Base-by-base conservation (phyloP, 116 monocot species). In the Posidonia oceanica region DNA sequence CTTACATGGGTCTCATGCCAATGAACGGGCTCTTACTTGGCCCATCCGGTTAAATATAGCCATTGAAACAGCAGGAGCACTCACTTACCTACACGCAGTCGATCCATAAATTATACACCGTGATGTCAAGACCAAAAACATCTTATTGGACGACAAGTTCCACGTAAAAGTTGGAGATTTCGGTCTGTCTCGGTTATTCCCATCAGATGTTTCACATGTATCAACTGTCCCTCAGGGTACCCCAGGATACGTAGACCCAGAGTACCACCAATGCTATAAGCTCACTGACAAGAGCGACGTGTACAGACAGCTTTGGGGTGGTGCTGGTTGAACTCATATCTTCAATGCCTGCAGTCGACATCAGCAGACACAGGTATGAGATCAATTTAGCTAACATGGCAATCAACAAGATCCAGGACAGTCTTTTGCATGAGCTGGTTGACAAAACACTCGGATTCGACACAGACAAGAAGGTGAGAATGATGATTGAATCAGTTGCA, bases 281-380 rank as follows among this genome's bases (percentile, higher is more conserved):
- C 79, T 91, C 7, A 87, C 87, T 0, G 85, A 87, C 40, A 87
- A 81, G 81, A 91, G 91, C 54, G 91, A 91, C 52, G 91, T 91
- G 0, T 91, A 87, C 77, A 87, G 87, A 87, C 77, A 87, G 87
- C 67, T 91, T 85, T 13, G 87, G 91, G 13, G 91, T 91, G 0
- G 91, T 91, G 0, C 48, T 91, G 36, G 79, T 80, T 18, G 91
- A 91, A 71, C 79, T 91, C 17, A 64, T 87, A 54, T 85, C 85
- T 3, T 91, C 91, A 0, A 87, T 77, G 77, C 85, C 81, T 0
- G 87, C 91, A 0, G 85, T 91, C 2, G 91, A 91, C 58, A 63
- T 85, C 39, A 70, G 21, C 36, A 71, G 83, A 36, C 40, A 65
- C 0, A 76, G 76, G 23, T 38, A 75, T 18, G 91, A 91, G 69